A percentile compares a stretch with the other conserved stretches of the same genome.
These are phyloP conservation scores for Azolla pinnata DNA, from an alignment of 75 land plant genomes.

Conservation along the genomic window DNA sequence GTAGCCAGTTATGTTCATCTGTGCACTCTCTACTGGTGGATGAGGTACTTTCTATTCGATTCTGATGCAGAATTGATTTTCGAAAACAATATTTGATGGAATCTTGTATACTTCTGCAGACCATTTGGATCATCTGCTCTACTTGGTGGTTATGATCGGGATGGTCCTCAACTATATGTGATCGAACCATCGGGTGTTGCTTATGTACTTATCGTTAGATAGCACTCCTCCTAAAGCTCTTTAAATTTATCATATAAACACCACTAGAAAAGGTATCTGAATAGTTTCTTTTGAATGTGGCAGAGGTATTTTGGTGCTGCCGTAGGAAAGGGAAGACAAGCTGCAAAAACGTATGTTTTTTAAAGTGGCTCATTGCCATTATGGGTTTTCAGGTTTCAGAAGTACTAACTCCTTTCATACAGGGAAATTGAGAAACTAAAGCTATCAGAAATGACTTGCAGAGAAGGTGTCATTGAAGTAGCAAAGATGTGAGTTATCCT, in stretches of 20 bases:
- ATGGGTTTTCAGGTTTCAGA: background rate
- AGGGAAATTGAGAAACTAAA: slow-evolving; percentile 96
- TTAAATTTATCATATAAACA: too few relatives aligned
- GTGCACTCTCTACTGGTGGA: slow-evolving; percentile 98
- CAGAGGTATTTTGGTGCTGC: slow-evolving; percentile 98
- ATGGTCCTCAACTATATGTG: slow-evolving; percentile 96
- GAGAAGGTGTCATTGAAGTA: slow-evolving; percentile 84
- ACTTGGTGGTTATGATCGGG: slow-evolving; percentile 97
- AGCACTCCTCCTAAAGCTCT: too few relatives aligned
- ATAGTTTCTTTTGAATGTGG: background rate
- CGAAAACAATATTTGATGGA: background rate
- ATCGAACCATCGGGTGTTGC: slow-evolving; percentile 96
- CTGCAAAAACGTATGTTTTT: slow-evolving; percentile 97
- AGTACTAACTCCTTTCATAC: slow-evolving; percentile 8
- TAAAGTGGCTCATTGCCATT: too few relatives aligned
- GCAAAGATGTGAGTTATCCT: slow-evolving; percentile 77
- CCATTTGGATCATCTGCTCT: slow-evolving; percentile 92
- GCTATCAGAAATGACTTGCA: slow-evolving; percentile 89
- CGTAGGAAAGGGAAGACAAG: slow-evolving; percentile 96
- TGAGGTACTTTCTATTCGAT: slow-evolving; percentile 57
- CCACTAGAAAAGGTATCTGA: background rate
- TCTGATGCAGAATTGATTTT: too few relatives aligned
- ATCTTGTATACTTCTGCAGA: slow-evolving; percentile 31
- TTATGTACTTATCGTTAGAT: too few relatives aligned
- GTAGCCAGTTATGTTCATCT: slow-evolving; percentile 96